Percentiles rank a stretch among this genome's conserved stretches.
Conservation (phyloP, 2,329 filamentous ascomycete genomes). For the Arachnomyces sp. region DNA sequence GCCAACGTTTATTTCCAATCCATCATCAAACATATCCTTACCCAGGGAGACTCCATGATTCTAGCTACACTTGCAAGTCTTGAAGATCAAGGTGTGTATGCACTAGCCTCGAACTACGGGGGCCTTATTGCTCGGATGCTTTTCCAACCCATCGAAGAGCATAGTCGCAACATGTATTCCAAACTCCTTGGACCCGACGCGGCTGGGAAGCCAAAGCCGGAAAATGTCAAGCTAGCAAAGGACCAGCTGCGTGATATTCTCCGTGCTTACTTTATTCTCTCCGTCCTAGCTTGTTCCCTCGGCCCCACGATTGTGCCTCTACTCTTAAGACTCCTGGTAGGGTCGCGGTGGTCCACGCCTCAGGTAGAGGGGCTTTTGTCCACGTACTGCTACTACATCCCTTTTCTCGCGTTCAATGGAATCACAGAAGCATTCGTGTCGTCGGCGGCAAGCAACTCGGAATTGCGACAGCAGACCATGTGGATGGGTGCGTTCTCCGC, state of each 20-base stretch:
- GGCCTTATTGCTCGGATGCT: constrained; percentile 79
- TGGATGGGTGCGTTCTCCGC: constrained; percentile 80
- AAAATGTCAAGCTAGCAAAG: constrained; percentile 21
- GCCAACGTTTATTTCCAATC: constrained; percentile 82
- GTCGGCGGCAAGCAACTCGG: constrained; percentile 65
- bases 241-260: constrained; percentile 46
- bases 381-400: constrained; percentile 85
- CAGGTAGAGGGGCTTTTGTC: constrained; percentile 67
- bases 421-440: constrained; percentile 88
- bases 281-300: constrained; percentile 57
- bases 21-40: constrained; percentile 83
- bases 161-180: constrained; percentile 80
- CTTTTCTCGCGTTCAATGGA: constrained; percentile 83
- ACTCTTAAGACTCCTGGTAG: constrained; percentile 66
- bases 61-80: constrained; percentile 70
- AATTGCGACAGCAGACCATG: constrained; percentile 67
- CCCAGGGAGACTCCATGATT: constrained; percentile 86
- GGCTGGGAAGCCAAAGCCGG: constrained; percentile 11
- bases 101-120: constrained; percentile 89
- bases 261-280: constrained; percentile 65
- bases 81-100: constrained; percentile 80
- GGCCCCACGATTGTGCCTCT: constrained; percentile 69
- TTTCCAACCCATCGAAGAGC: constrained; percentile 93
- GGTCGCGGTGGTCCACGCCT: constrained; percentile 63
- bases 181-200: constrained; percentile 53